A percentile compares a stretch with the other conserved stretches of the same genome.
Evolutionary conservation across 306 rosid species (phyloP).

Genomic region (Castanea crenata): DNA sequence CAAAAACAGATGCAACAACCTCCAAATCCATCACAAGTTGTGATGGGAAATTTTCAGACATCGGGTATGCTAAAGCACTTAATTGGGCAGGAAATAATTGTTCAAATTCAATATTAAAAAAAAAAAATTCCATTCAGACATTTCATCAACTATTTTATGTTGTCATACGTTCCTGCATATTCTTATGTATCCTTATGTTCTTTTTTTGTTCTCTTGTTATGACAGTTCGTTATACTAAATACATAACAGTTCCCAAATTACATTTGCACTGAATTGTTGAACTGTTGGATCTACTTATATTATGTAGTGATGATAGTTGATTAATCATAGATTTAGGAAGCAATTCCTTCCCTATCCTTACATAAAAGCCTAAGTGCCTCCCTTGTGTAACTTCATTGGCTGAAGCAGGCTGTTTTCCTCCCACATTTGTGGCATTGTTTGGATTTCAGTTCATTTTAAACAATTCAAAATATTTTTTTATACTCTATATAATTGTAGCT

Average conservation of each 20-base stretch:
- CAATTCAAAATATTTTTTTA: background rate
- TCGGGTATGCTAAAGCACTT: background rate
- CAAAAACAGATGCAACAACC: background rate
- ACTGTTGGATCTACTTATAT: background rate
- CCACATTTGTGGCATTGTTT: background rate
- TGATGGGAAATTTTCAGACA: background rate
- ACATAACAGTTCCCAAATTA: background rate
- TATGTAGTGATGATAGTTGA: background rate
- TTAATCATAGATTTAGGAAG: background rate
- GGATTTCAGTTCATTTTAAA: background rate
- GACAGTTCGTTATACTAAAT: background rate
- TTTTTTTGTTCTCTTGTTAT: background rate
- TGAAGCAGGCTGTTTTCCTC: background rate
- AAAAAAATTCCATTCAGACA: background rate
- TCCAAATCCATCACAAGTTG: background rate
- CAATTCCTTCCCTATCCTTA: background rate
- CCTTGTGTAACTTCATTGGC: background rate
- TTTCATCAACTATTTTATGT: background rate
- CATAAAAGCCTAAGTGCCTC: background rate
- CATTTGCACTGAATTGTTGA: background rate
- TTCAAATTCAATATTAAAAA: background rate
- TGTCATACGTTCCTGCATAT: background rate
- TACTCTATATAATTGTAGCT: background rate
- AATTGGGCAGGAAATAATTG: background rate
- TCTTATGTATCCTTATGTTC: background rate